These are phyloP conservation scores for Vanilla planifolia DNA, from an alignment of 106 monocot species.

Conservation along the genomic window DNA sequence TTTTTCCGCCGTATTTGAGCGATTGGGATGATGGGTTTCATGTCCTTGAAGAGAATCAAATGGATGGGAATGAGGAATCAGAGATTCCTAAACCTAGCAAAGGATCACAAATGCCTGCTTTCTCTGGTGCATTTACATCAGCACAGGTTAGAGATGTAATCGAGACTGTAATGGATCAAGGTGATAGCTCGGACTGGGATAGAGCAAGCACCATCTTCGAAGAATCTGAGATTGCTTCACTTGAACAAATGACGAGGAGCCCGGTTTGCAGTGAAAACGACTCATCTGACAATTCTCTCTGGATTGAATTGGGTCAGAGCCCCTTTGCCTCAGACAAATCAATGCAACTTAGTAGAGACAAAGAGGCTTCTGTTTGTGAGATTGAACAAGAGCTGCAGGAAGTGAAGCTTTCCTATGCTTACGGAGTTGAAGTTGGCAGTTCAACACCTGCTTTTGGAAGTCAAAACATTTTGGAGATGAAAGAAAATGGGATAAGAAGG, in stretches of 20 bases:
- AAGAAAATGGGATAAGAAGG: constrained; percentile 84
- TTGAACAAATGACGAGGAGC: constrained; percentile 92
- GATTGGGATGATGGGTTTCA: constrained; percentile 70
- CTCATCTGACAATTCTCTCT: constrained; percentile 76
- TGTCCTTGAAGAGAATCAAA: constrained; percentile 41
- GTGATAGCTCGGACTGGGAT: constrained; percentile 86
- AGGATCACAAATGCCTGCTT: constrained; percentile 75
- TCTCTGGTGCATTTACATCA: constrained; percentile 85
- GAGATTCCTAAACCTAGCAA: constrained; percentile 17
- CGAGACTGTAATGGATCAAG: constrained; percentile 77
- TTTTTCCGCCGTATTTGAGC: constrained; percentile 88
- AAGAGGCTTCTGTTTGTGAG: constrained; percentile 43
- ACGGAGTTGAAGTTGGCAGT: constrained; percentile 21
- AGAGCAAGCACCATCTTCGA: constrained; percentile 85
- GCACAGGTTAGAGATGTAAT: constrained; percentile 83
- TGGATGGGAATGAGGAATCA: constrained; percentile 34
- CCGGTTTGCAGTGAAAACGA: constrained; percentile 91
- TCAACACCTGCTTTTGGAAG: constrained; percentile 20
- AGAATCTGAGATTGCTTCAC: constrained; percentile 72
- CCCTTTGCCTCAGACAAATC: constrained; percentile 63
- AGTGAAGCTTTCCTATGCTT: constrained; percentile 26
- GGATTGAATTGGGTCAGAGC: constrained; percentile 96
- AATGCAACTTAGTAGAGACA: constrained; percentile 43
- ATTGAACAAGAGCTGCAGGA: constrained; percentile 18
- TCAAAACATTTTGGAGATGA: constrained; percentile 12